A percentile compares a stretch with the other conserved stretches of the same genome.
Conservation (phyloP, 176 grass and related monocot genomes). For the Carex pumila region DNA sequence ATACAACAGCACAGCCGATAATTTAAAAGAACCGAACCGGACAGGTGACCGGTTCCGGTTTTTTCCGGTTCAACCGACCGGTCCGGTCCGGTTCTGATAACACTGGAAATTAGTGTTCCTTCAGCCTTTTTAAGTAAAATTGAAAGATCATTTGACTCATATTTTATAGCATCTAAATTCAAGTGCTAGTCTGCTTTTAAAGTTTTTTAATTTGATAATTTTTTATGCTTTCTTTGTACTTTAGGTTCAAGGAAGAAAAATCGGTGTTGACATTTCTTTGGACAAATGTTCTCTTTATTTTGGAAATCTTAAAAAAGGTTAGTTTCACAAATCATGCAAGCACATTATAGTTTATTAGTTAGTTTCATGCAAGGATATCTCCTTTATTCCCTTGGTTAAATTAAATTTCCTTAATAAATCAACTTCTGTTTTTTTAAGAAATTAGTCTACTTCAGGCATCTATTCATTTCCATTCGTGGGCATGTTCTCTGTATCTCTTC, state of each 20-base stretch:
- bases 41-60: too few relatives aligned
- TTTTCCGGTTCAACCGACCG: too few relatives aligned
- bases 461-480: background rate
- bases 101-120: background rate
- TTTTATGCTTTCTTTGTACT: slow-evolving; percentile 31
- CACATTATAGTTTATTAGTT: background rate
- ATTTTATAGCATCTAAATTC: background rate
- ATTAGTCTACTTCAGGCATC: background rate
- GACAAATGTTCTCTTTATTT: slow-evolving; percentile 83
- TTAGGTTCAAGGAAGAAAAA: slow-evolving; percentile 74
- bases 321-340: slow-evolving; percentile 14
- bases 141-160: slow-evolving; percentile 13
- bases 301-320: slow-evolving; percentile 87
- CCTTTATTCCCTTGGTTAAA: background rate
- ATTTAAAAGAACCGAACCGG: too few relatives aligned
- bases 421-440: background rate
- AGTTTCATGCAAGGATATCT: background rate
- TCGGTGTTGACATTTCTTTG: slow-evolving; percentile 60
- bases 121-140: background rate
- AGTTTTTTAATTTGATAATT: slow-evolving; percentile 12
- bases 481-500: background rate
- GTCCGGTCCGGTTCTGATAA: too few relatives aligned
- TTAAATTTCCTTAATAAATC: slow-evolving; percentile 1
- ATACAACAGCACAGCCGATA: too few relatives aligned
- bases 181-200: background rate